Evolutionary conservation across 2,329 filamentous ascomycete species (phyloP).

Genomic region (Neopestalotiopsis sp.): DNA sequence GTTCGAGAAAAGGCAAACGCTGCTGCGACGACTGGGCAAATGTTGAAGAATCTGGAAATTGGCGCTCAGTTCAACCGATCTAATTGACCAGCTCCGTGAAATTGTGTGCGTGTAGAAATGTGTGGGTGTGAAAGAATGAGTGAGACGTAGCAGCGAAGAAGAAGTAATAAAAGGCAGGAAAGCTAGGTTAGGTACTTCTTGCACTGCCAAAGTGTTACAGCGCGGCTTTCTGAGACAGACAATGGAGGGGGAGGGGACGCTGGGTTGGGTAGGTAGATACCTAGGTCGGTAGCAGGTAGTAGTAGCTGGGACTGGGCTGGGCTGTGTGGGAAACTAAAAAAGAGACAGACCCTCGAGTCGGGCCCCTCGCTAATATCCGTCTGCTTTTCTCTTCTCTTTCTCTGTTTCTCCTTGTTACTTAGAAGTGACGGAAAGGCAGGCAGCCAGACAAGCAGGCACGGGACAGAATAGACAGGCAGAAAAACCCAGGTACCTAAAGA

Average conservation of each 20-base stretch:
- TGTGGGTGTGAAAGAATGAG: background rate
- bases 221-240: slow-evolving; percentile 46
- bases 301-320: background rate
- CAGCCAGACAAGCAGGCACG: background rate
- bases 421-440: background rate
- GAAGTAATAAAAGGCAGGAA: slow-evolving; percentile 1
- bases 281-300: too few species aligned
- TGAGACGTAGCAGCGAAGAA: background rate
- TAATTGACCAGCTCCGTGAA: background rate
- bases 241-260: slow-evolving; percentile 26
- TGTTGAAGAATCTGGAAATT: background rate
- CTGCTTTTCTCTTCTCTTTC: background rate
- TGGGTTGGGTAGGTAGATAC: background rate
- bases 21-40: background rate
- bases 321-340: background rate
- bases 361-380: background rate
- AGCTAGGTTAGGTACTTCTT: slow-evolving; percentile 34
- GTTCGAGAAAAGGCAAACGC: slow-evolving; percentile 21
- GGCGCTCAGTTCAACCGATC: background rate
- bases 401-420: background rate
- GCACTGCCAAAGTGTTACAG: slow-evolving; percentile 45
- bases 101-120: background rate
- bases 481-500: background rate
- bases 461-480: background rate
- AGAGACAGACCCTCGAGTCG: background rate